phyloP scores from a whole-genome alignment of 2,329 filamentous ascomycete genomes.

The Penicillium glabrum region DNA sequence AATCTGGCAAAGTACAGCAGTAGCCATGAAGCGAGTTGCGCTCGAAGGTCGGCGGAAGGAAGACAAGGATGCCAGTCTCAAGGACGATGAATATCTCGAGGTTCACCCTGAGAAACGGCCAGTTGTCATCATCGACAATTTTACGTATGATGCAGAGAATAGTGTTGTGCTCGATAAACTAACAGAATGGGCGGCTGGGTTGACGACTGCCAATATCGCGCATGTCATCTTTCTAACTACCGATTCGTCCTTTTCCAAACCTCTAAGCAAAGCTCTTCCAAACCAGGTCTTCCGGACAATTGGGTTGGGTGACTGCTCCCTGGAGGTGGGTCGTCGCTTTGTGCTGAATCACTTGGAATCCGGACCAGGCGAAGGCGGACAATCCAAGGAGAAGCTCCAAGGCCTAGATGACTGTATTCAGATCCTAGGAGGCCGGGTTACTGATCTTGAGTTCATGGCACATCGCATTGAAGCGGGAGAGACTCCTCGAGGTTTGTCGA shows the following conservation, averaged over 20 bases:
- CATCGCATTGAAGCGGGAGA: slow-evolving; percentile 85
- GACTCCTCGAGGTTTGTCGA: slow-evolving; percentile 56
- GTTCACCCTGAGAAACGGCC: slow-evolving; percentile 80
- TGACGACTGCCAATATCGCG: slow-evolving; percentile 84
- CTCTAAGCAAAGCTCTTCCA: slow-evolving; percentile 80
- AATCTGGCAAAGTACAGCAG: slow-evolving; percentile 80
- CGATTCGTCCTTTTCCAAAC: slow-evolving; percentile 85
- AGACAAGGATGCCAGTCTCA: slow-evolving; percentile 70
- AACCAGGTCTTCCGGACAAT: slow-evolving; percentile 89
- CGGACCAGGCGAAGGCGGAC: slow-evolving; percentile 35
- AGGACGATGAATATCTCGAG: slow-evolving; percentile 85
- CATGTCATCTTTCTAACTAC: slow-evolving; percentile 94
- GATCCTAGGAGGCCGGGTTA: slow-evolving; percentile 84
- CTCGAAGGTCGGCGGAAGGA: slow-evolving; percentile 67
- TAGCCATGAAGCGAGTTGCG: slow-evolving; percentile 75
- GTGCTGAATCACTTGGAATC: slow-evolving; percentile 76
- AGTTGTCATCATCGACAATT: slow-evolving; percentile 89
- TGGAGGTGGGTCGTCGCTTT: slow-evolving; percentile 83
- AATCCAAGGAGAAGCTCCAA: slow-evolving; percentile 52
- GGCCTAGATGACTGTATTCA: slow-evolving; percentile 82
- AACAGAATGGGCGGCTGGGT: slow-evolving; percentile 82
- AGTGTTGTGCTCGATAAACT: slow-evolving; percentile 71
- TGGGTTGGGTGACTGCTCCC: slow-evolving; percentile 80
- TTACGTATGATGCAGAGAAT: slow-evolving; percentile 71
- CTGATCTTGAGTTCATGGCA: slow-evolving; percentile 92